phyloP scores from a whole-genome alignment of 352 stramenopile species.

The Phytophthora pluvialis region DNA sequence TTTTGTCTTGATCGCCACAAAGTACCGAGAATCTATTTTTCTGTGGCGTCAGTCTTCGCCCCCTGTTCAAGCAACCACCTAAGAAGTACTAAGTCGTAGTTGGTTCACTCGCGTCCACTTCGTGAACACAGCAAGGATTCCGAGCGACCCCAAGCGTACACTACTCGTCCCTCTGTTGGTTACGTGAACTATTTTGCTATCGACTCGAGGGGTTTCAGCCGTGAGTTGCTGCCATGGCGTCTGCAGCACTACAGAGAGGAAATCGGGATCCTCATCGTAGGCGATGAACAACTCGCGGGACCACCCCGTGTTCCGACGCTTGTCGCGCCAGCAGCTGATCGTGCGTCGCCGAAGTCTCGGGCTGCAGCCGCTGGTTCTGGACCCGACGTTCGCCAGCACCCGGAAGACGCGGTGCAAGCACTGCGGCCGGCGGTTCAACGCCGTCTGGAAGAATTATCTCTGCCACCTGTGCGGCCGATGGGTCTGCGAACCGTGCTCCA shows the following conservation, averaged over 20 bases:
- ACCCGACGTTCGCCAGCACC: conserved; percentile 22
- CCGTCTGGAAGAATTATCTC: conserved; percentile 51
- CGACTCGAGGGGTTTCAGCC: not conserved
- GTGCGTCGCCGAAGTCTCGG: conserved; percentile 54
- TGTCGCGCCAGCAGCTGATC: conserved; percentile 58
- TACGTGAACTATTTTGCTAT: not conserved
- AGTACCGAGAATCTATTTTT: no score
- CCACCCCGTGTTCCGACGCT: conserved; percentile 61
- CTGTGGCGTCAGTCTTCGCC: no score
- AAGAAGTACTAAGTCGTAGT: no score
- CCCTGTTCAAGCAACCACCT: no score
- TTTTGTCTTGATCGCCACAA: no score
- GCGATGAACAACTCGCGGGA: conserved; percentile 41
- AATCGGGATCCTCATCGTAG: not conserved
- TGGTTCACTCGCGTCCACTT: no score
- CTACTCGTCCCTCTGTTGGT: not conserved
- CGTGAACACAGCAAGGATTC: no score
- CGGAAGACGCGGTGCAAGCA: conserved; percentile 46
- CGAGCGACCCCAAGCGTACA: not conserved
- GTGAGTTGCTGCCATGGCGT: no score
- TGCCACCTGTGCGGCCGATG: conserved; percentile 63
- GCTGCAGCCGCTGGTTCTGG: conserved; percentile 50
- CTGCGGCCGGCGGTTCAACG: conserved; percentile 54
- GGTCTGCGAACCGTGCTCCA: conserved; percentile 60
- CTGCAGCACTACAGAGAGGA: no score